Evolutionary conservation across 805 yeast species (phyloP).

Genomic region (Starmerella stigmatis): DNA sequence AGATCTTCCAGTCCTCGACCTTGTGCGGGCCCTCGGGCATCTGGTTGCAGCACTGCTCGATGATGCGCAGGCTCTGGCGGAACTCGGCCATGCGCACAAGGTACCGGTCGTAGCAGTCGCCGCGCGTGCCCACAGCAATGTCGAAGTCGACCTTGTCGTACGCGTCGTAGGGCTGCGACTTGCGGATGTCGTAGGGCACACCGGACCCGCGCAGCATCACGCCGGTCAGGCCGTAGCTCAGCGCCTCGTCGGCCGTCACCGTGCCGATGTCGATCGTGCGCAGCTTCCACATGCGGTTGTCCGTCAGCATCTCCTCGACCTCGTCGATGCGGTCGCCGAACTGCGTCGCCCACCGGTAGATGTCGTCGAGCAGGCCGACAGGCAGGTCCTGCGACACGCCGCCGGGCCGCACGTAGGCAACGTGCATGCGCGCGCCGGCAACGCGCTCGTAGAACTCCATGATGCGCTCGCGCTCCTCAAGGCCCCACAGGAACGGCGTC

Average conservation of each 20-base stretch:
- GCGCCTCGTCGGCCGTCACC: constrained; percentile 76
- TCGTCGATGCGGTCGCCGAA: constrained; percentile 88
- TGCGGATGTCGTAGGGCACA: constrained; percentile 75
- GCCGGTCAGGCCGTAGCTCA: constrained; percentile 70
- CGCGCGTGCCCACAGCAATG: constrained; percentile 74
- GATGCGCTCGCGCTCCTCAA: constrained; percentile 84
- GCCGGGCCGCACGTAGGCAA: constrained; percentile 84
- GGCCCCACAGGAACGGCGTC: constrained; percentile 89
- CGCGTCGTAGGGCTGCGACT: constrained; percentile 82
- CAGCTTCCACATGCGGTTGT: constrained; percentile 85
- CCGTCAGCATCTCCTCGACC: constrained; percentile 79
- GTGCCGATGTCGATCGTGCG: constrained; percentile 74
- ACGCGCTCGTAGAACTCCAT: constrained; percentile 90
- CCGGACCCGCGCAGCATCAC: constrained; percentile 90
- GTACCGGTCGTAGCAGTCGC: constrained; percentile 88
- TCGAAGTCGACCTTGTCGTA: constrained; percentile 79
- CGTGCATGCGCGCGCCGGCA: constrained; percentile 79
- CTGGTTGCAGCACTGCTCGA: constrained; percentile 79
- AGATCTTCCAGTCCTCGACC: constrained; percentile 78
- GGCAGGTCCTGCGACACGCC: constrained; percentile 86
- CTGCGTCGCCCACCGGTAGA: constrained; percentile 93
- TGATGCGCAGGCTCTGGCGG: constrained; percentile 79
- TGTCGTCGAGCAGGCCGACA: constrained; percentile 75
- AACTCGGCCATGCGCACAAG: constrained; percentile 83
- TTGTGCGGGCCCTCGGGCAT: constrained; percentile 90